Percentiles rank a stretch among this genome's conserved stretches.
phyloP scores from a whole-genome alignment of 495 filamentous ascomycete species.

The Aspergillus bertholletiae region DNA sequence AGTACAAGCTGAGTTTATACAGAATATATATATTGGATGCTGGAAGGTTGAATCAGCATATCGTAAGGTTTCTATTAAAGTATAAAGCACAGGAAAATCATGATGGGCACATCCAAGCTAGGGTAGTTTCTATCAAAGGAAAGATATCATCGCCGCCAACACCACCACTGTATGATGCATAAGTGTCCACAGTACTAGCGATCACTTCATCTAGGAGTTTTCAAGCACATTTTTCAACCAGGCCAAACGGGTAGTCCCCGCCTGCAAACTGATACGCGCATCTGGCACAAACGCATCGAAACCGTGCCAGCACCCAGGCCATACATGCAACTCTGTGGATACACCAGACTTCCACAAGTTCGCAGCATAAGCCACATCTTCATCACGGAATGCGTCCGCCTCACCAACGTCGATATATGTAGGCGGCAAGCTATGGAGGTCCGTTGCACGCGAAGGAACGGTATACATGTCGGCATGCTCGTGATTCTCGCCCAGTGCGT shows the following conservation, averaged over 20 bases:
- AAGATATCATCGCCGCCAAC: neutral
- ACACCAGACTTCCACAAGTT: constrained; percentile 33
- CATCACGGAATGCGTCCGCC: constrained; percentile 36
- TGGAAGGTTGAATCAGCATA: too few relatives aligned
- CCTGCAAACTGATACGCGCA: constrained; percentile 5
- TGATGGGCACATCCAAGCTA: too few relatives aligned
- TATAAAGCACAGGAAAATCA: too few relatives aligned
- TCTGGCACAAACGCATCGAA: constrained; percentile 32
- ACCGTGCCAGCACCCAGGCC: constrained; percentile 44
- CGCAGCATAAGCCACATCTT: constrained; percentile 36
- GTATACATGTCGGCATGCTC: constrained; percentile 10
- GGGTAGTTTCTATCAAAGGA: too few relatives aligned
- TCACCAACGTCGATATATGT: constrained; percentile 24
- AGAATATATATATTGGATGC: too few relatives aligned
- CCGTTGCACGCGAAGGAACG: constrained; percentile 11
- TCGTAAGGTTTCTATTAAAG: too few relatives aligned
- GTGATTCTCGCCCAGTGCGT: constrained; percentile 2
- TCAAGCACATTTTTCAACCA: constrained; percentile 2
- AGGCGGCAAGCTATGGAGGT: constrained; percentile 16
- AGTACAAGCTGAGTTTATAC: too few relatives aligned
- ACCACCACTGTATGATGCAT: too few relatives aligned
- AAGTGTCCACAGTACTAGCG: too few relatives aligned
- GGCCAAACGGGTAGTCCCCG: neutral
- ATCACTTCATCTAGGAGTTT: neutral
- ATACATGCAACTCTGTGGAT: constrained; percentile 48